Evolutionary conservation across 352 stramenopile genomes (phyloP).

Genomic region (Elongisporangium senticosum): DNA sequence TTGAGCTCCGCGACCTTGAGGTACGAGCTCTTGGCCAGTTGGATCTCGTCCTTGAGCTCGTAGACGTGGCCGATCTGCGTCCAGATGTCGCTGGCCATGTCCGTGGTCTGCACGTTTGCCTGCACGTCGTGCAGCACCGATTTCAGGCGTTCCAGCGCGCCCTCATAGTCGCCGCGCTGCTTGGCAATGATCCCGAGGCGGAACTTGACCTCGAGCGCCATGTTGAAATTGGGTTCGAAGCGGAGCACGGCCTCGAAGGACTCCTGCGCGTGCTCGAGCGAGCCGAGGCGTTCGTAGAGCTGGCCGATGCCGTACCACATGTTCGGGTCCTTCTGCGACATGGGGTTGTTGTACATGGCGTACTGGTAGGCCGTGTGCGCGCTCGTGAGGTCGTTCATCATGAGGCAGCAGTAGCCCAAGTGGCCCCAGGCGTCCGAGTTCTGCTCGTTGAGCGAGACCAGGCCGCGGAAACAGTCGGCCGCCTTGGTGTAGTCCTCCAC

Average conservation of each 20-base stretch:
- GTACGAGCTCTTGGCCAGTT: constrained; percentile 81
- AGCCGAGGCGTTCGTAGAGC: constrained; percentile 80
- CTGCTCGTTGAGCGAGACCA: constrained; percentile 80
- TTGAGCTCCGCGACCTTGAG: constrained; percentile 82
- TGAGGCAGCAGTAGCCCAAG: constrained; percentile 84
- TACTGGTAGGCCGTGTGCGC: constrained; percentile 85
- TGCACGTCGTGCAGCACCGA: constrained; percentile 78
- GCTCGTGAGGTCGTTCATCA: constrained; percentile 87
- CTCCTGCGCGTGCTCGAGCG: constrained; percentile 79
- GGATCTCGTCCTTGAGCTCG: constrained; percentile 83
- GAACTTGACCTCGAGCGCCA: constrained; percentile 85
- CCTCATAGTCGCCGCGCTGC: constrained; percentile 75
- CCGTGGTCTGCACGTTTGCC: constrained; percentile 73
- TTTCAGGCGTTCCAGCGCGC: constrained; percentile 76
- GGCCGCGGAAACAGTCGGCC: constrained; percentile 80
- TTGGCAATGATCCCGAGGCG: constrained; percentile 83
- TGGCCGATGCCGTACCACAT: constrained; percentile 87
- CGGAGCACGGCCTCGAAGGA: constrained; percentile 81
- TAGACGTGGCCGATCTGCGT: constrained; percentile 86
- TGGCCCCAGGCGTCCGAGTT: constrained; percentile 84
- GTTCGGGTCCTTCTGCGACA: constrained; percentile 82
- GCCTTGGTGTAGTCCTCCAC: constrained; percentile 84
- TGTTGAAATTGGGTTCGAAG: constrained; percentile 86
- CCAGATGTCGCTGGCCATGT: constrained; percentile 86
- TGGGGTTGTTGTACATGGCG: constrained; percentile 87